phyloP scores from a whole-genome alignment of 1,284 basidiomycete species.

The Microbotryum saponariae region DNA sequence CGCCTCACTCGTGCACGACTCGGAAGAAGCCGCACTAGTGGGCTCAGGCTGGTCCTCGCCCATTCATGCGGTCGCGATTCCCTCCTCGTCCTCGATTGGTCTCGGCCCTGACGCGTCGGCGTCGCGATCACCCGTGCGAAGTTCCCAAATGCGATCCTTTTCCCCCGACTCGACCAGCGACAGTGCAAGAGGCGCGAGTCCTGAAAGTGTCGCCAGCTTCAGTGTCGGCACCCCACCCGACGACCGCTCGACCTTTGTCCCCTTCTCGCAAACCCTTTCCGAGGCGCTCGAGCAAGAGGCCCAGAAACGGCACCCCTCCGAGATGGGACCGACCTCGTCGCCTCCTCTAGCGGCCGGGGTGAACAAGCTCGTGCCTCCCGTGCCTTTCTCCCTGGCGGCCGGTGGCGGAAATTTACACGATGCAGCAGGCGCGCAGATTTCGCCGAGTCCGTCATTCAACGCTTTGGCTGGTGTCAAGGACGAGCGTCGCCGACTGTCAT shows the following conservation, averaged over 20 bases:
- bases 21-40: slow-evolving; percentile 15
- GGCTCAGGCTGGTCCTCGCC: slow-evolving; percentile 24
- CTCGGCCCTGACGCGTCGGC: slow-evolving; percentile 9
- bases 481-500: slow-evolving; percentile 20
- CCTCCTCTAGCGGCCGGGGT: slow-evolving; percentile 8
- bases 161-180: slow-evolving; percentile 23
- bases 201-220: slow-evolving; percentile 17
- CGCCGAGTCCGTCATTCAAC: neutral
- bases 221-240: slow-evolving; percentile 23
- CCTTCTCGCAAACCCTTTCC: slow-evolving; percentile 23
- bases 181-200: slow-evolving; percentile 6
- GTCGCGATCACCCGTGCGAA: slow-evolving; percentile 16
- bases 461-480: neutral
- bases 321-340: neutral
- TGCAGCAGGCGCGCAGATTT: neutral
- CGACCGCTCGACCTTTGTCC: slow-evolving; percentile 2
- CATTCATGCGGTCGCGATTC: neutral
- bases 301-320: slow-evolving; percentile 7
- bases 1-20: slow-evolving; percentile 18
- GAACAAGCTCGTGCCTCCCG: slow-evolving; percentile 8
- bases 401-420: neutral
- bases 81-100: neutral
- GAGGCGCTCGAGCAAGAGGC: slow-evolving; percentile 28
- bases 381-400: neutral
- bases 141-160: slow-evolving; percentile 11